phyloP scores from a whole-genome alignment of 495 filamentous ascomycete genomes.

The Glarea lozoyensis region DNA sequence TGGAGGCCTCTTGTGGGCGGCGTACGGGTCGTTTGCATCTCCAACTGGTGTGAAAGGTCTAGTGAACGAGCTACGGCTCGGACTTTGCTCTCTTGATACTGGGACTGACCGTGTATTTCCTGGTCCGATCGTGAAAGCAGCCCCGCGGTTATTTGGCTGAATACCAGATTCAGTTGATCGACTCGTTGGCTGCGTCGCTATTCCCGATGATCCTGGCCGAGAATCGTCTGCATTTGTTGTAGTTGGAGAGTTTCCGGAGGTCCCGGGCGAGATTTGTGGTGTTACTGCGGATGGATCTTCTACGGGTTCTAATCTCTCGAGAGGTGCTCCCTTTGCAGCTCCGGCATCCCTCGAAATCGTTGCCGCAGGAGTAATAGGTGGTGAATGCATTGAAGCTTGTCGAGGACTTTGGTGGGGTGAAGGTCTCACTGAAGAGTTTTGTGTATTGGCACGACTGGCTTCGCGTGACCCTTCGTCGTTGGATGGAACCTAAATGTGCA shows the following conservation, averaged over 20 bases:
- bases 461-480: slow-evolving; percentile 25
- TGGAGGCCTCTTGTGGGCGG: slow-evolving; percentile 67
- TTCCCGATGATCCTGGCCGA: slow-evolving; percentile 14
- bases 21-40: slow-evolving; percentile 83
- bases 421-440: slow-evolving; percentile 18
- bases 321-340: slow-evolving; percentile 20
- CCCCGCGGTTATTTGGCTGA: slow-evolving; percentile 43
- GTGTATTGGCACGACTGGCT: slow-evolving; percentile 19
- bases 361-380: slow-evolving; percentile 80
- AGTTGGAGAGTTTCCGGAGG: slow-evolving; percentile 27
- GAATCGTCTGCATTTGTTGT: slow-evolving; percentile 20
- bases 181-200: slow-evolving; percentile 11
- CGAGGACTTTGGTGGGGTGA: slow-evolving; percentile 24
- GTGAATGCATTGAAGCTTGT: slow-evolving; percentile 64
- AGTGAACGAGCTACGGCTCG: slow-evolving; percentile 49
- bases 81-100: slow-evolving; percentile 54
- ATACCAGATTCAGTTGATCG: slow-evolving; percentile 7
- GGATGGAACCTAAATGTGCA: slow-evolving; percentile 23
- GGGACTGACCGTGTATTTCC: slow-evolving; percentile 44
- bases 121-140: slow-evolving; percentile 67
- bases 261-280: slow-evolving; percentile 48
- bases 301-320: slow-evolving; percentile 22
- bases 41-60: slow-evolving; percentile 71
- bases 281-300: slow-evolving; percentile 51
- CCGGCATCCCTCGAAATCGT: slow-evolving; percentile 46